A percentile compares a stretch with the other conserved stretches of the same genome.
These are phyloP conservation scores for Ganoderma meredithae DNA, from an alignment of 1,284 basidiomycete species.

Conservation along the genomic window DNA sequence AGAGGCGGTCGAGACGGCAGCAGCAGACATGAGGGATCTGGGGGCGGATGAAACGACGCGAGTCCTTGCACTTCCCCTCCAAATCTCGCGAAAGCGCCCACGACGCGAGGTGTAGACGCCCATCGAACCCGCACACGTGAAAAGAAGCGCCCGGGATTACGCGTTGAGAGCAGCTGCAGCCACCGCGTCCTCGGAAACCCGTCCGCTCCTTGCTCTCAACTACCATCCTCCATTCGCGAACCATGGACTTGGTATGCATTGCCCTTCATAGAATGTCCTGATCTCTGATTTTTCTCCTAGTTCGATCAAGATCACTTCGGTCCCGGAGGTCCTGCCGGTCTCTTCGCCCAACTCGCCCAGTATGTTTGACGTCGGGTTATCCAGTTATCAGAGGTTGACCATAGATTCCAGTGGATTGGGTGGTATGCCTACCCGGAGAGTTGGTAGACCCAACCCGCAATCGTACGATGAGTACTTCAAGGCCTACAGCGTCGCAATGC, in stretches of 20 bases:
- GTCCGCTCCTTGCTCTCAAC: conserved; percentile 18
- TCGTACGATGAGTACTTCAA: conserved; percentile 85
- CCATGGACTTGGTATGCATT: conserved; percentile 69
- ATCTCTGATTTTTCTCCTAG: conserved; percentile 50
- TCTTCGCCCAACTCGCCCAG: conserved; percentile 72
- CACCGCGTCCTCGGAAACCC: conserved; percentile 17
- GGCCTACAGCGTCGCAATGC: conserved; percentile 88
- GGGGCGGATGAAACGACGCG: conserved; percentile 21
- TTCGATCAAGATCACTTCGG: conserved; percentile 57
- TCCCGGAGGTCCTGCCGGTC: conserved; percentile 49
- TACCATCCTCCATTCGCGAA: conserved; percentile 21
- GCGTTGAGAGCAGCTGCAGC: conserved; percentile 22
- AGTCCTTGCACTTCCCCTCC: conserved; percentile 8
- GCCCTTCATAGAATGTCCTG: not conserved
- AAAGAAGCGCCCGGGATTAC: conserved; percentile 32
- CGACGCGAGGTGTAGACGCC: conserved; percentile 25
- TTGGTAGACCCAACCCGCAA: conserved; percentile 61
- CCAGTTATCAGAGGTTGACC: conserved; percentile 7
- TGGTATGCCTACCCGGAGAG: conserved; percentile 52
- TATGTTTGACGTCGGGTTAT: conserved; percentile 39
- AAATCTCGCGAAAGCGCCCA: conserved; percentile 21
- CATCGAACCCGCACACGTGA: conserved; percentile 27
- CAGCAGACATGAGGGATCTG: conserved; percentile 37
- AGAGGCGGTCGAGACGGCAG: conserved; percentile 52
- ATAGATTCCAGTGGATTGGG: conserved; percentile 56